These are phyloP conservation scores for Boletus speciosus DNA, from an alignment of 768 basidiomycete genomes.

Conservation along the genomic window DNA sequence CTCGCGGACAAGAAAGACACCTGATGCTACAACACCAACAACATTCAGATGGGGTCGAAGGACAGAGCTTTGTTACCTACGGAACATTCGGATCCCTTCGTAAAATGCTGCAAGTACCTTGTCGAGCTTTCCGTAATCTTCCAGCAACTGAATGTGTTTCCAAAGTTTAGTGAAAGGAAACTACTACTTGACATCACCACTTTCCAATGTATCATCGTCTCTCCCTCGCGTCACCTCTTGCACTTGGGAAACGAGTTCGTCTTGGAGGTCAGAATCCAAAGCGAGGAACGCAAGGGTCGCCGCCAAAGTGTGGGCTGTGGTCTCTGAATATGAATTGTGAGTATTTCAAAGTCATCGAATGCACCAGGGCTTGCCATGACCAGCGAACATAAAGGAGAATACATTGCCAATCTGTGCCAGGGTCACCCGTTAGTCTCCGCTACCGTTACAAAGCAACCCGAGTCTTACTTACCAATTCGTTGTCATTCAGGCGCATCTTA, in stretches of 20 bases:
- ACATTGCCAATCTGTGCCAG: slow-evolving; percentile 48
- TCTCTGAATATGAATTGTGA: slow-evolving; percentile 23
- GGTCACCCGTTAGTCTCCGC: background rate
- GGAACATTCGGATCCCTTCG: slow-evolving; percentile 35
- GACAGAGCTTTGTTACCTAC: slow-evolving; percentile 16
- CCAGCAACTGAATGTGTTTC: slow-evolving; percentile 9
- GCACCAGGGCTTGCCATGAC: slow-evolving; percentile 43
- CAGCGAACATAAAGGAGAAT: slow-evolving; percentile 52
- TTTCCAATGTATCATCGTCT: slow-evolving; percentile 16
- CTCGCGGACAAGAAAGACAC: slow-evolving; percentile 28
- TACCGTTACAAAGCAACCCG: background rate
- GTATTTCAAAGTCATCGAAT: background rate
- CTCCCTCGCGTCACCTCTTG: slow-evolving; percentile 21
- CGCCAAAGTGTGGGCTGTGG: slow-evolving; percentile 32
- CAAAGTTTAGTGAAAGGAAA: background rate
- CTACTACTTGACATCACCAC: background rate
- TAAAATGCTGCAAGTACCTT: slow-evolving; percentile 29
- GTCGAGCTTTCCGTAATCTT: slow-evolving; percentile 28
- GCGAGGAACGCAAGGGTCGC: slow-evolving; percentile 33
- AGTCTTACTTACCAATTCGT: slow-evolving; percentile 15
- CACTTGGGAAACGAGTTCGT: slow-evolving; percentile 32
- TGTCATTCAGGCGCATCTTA: slow-evolving; percentile 11
- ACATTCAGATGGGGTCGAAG: background rate
- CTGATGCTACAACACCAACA: slow-evolving; percentile 23
- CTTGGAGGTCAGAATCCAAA: slow-evolving; percentile 28